Evolutionary conservation across 441 rosid genomes (phyloP), one percentile per base, ranked within the genome.

Genomic region (Dalechampia spathulata): DNA sequence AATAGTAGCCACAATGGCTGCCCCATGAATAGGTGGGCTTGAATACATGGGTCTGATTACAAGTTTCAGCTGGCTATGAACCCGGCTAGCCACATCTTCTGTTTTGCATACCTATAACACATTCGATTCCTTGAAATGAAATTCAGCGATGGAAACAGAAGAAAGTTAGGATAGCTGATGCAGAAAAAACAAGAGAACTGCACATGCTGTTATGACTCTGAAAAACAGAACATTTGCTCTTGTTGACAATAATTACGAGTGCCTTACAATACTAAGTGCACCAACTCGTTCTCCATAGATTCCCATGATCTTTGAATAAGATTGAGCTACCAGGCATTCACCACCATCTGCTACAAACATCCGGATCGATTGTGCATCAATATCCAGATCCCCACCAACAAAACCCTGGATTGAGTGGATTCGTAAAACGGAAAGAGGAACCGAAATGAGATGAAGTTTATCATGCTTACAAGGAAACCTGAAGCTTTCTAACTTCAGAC

Each of bases 261-360:
- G 36, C 42, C 84, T 64, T 85, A 89, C 99, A 70, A 92, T 80
- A 85, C 95, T 89, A 65, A 93, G 84, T 22, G 99, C 94, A 69
- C 97, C 97, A 60, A 85, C 85, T 58, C 96, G 81, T 66, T 90
- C 99, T 42, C 96, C 99, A 58, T 93, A 93, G 21, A 93, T 96
- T 16, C 97, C 99, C 97, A 93, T 82, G 72, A 83, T 93, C 78
- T 90, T 93, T 17, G 97, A 96, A 71, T 82, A 93, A 71, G 95
- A 83, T 65, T 93, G 99, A 42, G 96, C 95, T 51, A 75, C 68
- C 22, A 93, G 75, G 67, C 83, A 83, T 74, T 93, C 97, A 48
- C 87, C 90, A 7, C 99, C 95, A 65, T 93, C 97, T 62, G 89
- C 85, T 72, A 78, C 93, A 81, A 93, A 93, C 86, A 83, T 74